Conservation (phyloP, 495 filamentous ascomycete species). For the Xylaria scruposa region DNA sequence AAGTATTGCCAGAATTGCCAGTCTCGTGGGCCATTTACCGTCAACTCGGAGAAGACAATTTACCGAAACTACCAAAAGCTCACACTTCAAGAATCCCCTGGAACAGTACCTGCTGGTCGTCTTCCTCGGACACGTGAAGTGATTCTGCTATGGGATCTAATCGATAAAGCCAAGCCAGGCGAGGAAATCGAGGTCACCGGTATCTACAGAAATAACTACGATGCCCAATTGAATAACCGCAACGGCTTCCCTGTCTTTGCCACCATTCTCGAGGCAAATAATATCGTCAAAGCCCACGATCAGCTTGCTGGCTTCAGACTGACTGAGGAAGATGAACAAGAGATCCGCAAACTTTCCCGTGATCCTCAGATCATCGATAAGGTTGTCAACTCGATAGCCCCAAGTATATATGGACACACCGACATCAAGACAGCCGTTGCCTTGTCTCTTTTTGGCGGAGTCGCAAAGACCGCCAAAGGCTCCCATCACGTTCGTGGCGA, state of each 20-base stretch:
- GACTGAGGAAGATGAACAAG: slow-evolving; percentile 92
- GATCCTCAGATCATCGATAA: slow-evolving; percentile 96
- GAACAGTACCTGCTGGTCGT: slow-evolving; percentile 94
- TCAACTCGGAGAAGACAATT: slow-evolving; percentile 98
- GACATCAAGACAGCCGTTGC: slow-evolving; percentile 99
- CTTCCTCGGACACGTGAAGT: slow-evolving; percentile 95
- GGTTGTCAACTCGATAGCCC: slow-evolving; percentile 91
- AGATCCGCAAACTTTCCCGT: slow-evolving; percentile 83
- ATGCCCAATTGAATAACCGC: slow-evolving; percentile 96
- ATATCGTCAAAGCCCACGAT: slow-evolving; percentile 95
- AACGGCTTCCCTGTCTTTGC: slow-evolving; percentile 99
- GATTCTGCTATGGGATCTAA: slow-evolving; percentile 95
- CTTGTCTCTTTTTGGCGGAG: slow-evolving; percentile 92
- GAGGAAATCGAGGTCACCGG: slow-evolving; percentile 98
- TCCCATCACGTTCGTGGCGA: slow-evolving; percentile 92
- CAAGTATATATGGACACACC: slow-evolving; percentile 94
- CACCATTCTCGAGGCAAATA: slow-evolving; percentile 96
- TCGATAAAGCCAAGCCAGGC: slow-evolving; percentile 95
- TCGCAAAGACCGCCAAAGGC: slow-evolving; percentile 86
- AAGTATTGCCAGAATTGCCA: slow-evolving; percentile 98
- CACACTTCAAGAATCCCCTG: slow-evolving; percentile 96
- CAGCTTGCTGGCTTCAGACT: slow-evolving; percentile 96
- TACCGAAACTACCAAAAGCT: slow-evolving; percentile 99
- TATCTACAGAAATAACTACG: slow-evolving; percentile 98
- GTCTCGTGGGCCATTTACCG: slow-evolving; percentile 90